Evolutionary conservation across 2,329 filamentous ascomycete species (phyloP).

Genomic region (Teratosphaeria viscida): DNA sequence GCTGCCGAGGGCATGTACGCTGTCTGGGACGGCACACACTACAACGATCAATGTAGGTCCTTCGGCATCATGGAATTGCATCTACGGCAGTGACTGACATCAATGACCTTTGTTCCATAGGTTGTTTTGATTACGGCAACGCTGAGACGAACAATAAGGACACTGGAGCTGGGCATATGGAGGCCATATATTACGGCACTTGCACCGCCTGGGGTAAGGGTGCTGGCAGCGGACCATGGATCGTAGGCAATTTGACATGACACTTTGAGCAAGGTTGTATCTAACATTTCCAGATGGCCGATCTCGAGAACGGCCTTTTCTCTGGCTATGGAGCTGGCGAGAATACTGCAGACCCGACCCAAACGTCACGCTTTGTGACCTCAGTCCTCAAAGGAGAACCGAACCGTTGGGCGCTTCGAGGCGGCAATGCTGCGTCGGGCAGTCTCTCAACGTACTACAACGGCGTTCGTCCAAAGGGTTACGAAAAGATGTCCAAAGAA

Average conservation of each 20-base stretch:
- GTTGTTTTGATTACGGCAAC: slow-evolving; percentile 29
- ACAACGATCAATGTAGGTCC: slow-evolving; percentile 41
- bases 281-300: slow-evolving; percentile 44
- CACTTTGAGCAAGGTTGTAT: background rate
- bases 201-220: slow-evolving; percentile 47
- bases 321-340: slow-evolving; percentile 38
- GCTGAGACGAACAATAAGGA: slow-evolving; percentile 29
- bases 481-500: slow-evolving; percentile 53
- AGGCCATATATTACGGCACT: slow-evolving; percentile 55
- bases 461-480: slow-evolving; percentile 42
- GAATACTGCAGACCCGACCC: slow-evolving; percentile 43
- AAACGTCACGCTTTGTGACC: slow-evolving; percentile 47
- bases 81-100: slow-evolving; percentile 6
- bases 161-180: slow-evolving; percentile 57
- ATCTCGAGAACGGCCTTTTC: slow-evolving; percentile 57
- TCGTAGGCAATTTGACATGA: background rate
- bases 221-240: slow-evolving; percentile 37
- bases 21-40: slow-evolving; percentile 49
- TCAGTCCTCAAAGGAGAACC: slow-evolving; percentile 46
- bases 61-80: slow-evolving; percentile 22
- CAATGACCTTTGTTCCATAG: background rate
- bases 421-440: slow-evolving; percentile 43
- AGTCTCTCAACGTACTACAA: slow-evolving; percentile 48
- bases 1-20: slow-evolving; percentile 50
- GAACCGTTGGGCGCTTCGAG: slow-evolving; percentile 49